Evolutionary conservation across 257 asterid species (phyloP), one percentile per base, ranked within the genome.

Genomic region (Capsicum baccatum): DNA sequence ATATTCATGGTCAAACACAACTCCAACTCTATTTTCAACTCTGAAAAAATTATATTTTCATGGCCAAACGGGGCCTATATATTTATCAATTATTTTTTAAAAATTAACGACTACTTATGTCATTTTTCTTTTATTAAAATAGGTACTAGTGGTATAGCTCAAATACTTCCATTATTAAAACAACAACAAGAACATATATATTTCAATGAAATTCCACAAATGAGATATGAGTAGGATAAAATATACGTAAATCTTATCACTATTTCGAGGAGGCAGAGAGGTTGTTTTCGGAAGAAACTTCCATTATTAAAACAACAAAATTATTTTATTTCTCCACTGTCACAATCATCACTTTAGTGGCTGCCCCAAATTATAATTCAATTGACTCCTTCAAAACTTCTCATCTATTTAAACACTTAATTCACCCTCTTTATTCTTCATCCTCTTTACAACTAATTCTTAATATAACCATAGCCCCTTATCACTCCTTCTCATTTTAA

Each of bases 321-420:
- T 15, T 66, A 68, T 15, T 37, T 68, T 16, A 39, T 39, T 39
- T 69, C 15, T 69, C 11, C 8, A 39, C 33, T 15, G 55, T 69
- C 78, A 69, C 0, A 69, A 44, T 69, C 78, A 69, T 8, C 55
- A 69, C 55, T 69, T 39, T 0, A 15, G 78, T 69, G 78, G 80
- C 9, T 71, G 58, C 80, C 79, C 59, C 58, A 47, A 71, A 1
- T 71, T 47, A 10, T 11, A 47, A 47, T 47, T 57, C 58, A 71
- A n/a, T 71, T 71, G 80, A 71, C 80, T 71, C 80, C 12, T 71
- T 71, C 80, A 71, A 71, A 3, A 58, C n/a, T 10, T 6, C 58
- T 9, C 58, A n/a, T 47, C 58, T 11, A 71, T 71, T 39, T 39
- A 69, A 69, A 39, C 78, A 69, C 55, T 69, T 39, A 47, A 69